Conservation (phyloP, 495 filamentous ascomycete genomes). For the Hypoxylon fragiforme region DNA sequence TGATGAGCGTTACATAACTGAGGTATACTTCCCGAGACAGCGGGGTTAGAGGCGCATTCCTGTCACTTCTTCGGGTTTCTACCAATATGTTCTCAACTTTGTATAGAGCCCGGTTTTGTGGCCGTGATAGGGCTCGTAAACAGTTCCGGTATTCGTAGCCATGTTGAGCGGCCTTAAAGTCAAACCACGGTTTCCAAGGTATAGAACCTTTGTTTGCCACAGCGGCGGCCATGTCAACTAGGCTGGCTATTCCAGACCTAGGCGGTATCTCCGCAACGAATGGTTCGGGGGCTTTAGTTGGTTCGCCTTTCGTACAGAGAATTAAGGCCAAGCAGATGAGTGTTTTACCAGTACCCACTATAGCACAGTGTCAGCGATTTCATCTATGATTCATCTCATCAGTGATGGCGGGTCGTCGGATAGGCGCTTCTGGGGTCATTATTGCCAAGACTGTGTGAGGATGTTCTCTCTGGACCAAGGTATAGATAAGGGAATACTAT, state of each 20-base stretch:
- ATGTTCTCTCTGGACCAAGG: no score
- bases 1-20: slow-evolving; percentile 68
- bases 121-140: slow-evolving; percentile 51
- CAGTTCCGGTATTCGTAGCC: slow-evolving; percentile 53
- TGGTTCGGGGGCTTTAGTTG: slow-evolving; percentile 57
- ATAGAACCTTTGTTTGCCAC: slow-evolving; percentile 63
- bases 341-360: slow-evolving; percentile 76
- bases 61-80: slow-evolving; percentile 48
- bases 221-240: slow-evolving; percentile 72
- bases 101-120: slow-evolving; percentile 38
- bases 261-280: slow-evolving; percentile 48
- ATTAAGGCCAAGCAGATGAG: slow-evolving; percentile 83
- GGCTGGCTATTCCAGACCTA: slow-evolving; percentile 49
- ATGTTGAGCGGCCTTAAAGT: slow-evolving; percentile 34
- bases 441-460: background rate
- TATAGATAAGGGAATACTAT: slow-evolving; percentile 48
- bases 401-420: background rate
- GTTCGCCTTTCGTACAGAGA: slow-evolving; percentile 73
- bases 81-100: slow-evolving; percentile 41
- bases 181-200: slow-evolving; percentile 69
- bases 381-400: background rate
- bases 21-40: slow-evolving; percentile 61
- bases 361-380: slow-evolving; percentile 18
- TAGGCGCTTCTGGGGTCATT: background rate
- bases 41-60: slow-evolving; percentile 37